These are phyloP conservation scores for Sphagnum tenellum DNA, from an alignment of 225 moss, liverwort and hornwort genomes.

Conservation along the genomic window DNA sequence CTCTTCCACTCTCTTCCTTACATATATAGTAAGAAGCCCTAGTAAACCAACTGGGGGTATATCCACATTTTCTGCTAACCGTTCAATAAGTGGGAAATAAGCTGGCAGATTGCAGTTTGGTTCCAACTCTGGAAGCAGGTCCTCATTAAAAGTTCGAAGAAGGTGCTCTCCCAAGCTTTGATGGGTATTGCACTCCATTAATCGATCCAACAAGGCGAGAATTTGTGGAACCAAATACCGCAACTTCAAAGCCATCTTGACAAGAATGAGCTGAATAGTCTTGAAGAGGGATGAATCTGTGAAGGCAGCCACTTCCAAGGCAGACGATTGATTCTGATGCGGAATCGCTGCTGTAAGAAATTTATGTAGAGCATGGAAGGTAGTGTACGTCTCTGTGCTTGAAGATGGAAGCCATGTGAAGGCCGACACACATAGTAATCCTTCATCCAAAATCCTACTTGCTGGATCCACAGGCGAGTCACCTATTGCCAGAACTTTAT, in stretches of 20 bases:
- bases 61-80: constrained; percentile 66
- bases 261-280: constrained; percentile 64
- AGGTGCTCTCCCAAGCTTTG: constrained; percentile 68
- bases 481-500: constrained; percentile 39
- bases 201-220: constrained; percentile 75
- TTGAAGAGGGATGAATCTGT: constrained; percentile 56
- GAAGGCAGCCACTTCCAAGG: constrained; percentile 30
- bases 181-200: constrained; percentile 68
- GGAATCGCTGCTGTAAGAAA: constrained; percentile 74
- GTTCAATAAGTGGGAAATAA: constrained; percentile 87
- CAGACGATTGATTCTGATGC: constrained; percentile 34
- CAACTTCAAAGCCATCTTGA: constrained; percentile 58
- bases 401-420: constrained; percentile 89
- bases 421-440: constrained; percentile 71
- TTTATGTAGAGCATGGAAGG: constrained; percentile 77
- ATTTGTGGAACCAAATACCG: constrained; percentile 69
- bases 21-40: constrained; percentile 68
- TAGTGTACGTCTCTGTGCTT: constrained; percentile 82
- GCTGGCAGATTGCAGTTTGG: constrained; percentile 62
- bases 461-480: constrained; percentile 30
- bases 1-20: constrained; percentile 60
- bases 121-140: constrained; percentile 60
- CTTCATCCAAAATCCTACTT: constrained; percentile 66
- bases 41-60: constrained; percentile 65
- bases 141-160: constrained; percentile 76